These are phyloP conservation scores for Boletus rubroflammeus DNA, from an alignment of 768 basidiomycete species.

Conservation along the genomic window DNA sequence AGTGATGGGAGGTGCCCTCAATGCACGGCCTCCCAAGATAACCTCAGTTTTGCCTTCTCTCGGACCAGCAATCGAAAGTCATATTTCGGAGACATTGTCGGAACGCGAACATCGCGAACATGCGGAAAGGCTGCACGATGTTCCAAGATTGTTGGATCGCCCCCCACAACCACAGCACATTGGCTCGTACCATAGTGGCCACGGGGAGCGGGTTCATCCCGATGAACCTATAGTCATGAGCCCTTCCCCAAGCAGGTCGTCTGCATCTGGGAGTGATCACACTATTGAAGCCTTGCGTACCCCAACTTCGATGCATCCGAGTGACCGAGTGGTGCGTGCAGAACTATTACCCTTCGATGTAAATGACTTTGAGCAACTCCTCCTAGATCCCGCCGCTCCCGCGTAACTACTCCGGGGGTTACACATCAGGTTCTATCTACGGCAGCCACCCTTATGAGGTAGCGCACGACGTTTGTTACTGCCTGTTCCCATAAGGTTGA, in stretches of 20 bases:
- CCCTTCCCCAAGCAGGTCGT: constrained; percentile 17
- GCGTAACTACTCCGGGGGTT: constrained; percentile 17
- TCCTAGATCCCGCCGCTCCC: constrained; percentile 31
- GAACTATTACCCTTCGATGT: background rate
- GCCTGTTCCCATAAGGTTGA: background rate
- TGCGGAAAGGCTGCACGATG: constrained; percentile 14
- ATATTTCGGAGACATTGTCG: constrained; percentile 19
- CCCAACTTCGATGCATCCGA: constrained; percentile 20
- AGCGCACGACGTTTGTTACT: constrained; percentile 11
- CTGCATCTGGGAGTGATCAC: constrained; percentile 27
- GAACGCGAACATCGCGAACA: constrained; percentile 25
- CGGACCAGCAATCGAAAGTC: constrained; percentile 16
- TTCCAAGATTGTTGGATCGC: constrained; percentile 24
- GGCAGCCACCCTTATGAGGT: constrained; percentile 19
- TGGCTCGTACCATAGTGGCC: constrained; percentile 22
- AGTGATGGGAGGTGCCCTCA: constrained; percentile 31
- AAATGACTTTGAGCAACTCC: background rate
- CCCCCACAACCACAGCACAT: constrained; percentile 16
- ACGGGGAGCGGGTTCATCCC: constrained; percentile 12
- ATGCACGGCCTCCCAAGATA: constrained; percentile 29
- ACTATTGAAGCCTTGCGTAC: constrained; percentile 29
- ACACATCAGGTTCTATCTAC: constrained; percentile 24
- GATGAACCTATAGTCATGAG: constrained; percentile 24
- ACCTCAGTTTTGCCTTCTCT: constrained; percentile 22
- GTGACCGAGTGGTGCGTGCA: constrained; percentile 26